Evolutionary conservation across 768 basidiomycete genomes (phyloP).

Genomic region (Macrocybe gigantea): DNA sequence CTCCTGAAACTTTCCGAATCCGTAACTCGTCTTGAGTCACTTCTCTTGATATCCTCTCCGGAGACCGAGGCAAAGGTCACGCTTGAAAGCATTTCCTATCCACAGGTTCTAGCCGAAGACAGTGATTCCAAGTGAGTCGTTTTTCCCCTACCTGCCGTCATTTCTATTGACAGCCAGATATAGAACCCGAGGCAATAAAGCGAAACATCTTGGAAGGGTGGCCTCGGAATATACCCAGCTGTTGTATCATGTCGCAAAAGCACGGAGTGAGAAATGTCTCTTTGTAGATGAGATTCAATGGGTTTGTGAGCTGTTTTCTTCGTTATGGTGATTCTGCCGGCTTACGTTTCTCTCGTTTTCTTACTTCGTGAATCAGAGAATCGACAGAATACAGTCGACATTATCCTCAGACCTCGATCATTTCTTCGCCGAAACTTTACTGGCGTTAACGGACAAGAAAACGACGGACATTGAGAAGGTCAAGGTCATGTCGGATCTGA

Average conservation of each 20-base stretch:
- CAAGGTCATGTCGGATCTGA: conserved; percentile 59
- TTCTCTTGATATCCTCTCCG: conserved; percentile 66
- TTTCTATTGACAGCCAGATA: conserved; percentile 3
- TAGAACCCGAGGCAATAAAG: conserved; percentile 58
- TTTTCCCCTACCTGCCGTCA: neutral
- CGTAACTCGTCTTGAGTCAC: conserved; percentile 78
- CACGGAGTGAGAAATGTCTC: conserved; percentile 65
- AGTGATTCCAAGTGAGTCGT: conserved; percentile 20
- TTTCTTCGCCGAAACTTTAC: conserved; percentile 62
- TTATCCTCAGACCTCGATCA: conserved; percentile 84
- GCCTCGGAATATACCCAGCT: conserved; percentile 91
- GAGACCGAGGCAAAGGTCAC: conserved; percentile 20
- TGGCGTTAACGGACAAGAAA: conserved; percentile 38
- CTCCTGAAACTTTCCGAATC: conserved; percentile 92
- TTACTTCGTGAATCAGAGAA: conserved; percentile 38
- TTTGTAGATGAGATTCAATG: conserved; percentile 84
- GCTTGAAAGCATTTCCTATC: too few species aligned
- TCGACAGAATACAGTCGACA: conserved; percentile 79
- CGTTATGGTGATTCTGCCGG: conserved; percentile 2
- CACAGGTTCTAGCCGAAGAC: conserved; percentile 24
- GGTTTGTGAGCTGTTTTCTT: conserved; percentile 43
- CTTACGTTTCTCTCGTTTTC: neutral
- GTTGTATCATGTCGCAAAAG: conserved; percentile 84
- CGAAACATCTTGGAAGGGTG: conserved; percentile 79
- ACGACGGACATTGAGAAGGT: conserved; percentile 58